Percentiles rank a stretch among this genome's conserved stretches.
phyloP scores from a whole-genome alignment of 768 basidiomycete genomes.

The Tulasnella sp. region DNA sequence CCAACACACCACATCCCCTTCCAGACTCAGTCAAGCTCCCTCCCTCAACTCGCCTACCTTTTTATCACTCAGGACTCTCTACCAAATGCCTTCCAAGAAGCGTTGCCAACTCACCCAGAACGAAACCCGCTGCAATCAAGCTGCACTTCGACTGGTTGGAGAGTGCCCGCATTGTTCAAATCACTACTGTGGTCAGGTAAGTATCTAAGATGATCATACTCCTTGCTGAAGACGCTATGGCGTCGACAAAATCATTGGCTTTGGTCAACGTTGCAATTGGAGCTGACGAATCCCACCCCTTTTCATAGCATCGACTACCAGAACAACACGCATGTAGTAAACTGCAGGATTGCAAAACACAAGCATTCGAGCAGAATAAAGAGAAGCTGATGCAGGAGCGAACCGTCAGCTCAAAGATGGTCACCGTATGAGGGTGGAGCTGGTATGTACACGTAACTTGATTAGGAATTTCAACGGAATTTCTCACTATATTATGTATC shows the following conservation, averaged over 20 bases:
- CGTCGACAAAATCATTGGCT: constrained; percentile 19
- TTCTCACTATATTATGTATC: constrained; percentile 3
- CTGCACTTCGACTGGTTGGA: constrained; percentile 71
- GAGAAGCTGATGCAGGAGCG: constrained; percentile 75
- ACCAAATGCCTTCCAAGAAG: constrained; percentile 78
- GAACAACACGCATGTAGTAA: constrained; percentile 80
- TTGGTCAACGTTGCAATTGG: neutral
- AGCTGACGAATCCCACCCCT: too few species aligned
- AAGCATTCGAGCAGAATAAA: constrained; percentile 83
- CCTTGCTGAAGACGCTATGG: neutral
- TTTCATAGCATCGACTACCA: constrained; percentile 64
- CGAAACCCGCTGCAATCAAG: constrained; percentile 54
- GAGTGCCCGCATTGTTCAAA: constrained; percentile 68
- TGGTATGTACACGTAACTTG: too few species aligned
- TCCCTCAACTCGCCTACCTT: too few species aligned
- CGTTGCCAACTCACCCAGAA: constrained; percentile 60
- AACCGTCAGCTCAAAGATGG: constrained; percentile 78
- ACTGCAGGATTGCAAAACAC: constrained; percentile 70
- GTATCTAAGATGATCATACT: constrained; percentile 9
- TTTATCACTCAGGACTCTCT: too few species aligned
- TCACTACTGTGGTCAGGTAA: constrained; percentile 50
- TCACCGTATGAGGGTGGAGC: constrained; percentile 40
- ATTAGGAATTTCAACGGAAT: constrained; percentile 6
- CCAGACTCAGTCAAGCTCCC: too few species aligned
- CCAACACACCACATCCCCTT: too few species aligned